Percentiles rank a stretch among this genome's conserved stretches.
phyloP scores from a whole-genome alignment of 75 land plant species.

The Pseudotsuga menziesii region DNA sequence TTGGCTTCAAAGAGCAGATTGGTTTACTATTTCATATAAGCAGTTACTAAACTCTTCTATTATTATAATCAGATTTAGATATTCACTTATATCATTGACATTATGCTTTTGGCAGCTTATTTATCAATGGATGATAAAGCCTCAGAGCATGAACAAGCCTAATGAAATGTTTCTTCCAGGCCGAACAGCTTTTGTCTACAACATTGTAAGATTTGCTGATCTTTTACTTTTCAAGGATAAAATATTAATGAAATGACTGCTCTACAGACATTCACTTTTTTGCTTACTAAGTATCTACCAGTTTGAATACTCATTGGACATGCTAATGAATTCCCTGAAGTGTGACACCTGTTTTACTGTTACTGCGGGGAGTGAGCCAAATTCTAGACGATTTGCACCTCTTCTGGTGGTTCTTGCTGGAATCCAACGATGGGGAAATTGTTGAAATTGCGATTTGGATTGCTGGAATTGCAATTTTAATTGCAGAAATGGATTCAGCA shows the following conservation, averaged over 20 bases:
- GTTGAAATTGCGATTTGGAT: no score
- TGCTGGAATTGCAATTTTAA: no score
- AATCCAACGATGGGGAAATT: no score
- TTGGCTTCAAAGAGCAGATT: background rate
- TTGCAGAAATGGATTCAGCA: no score
- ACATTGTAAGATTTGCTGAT: slow-evolving; percentile 53
- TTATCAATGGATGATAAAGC: slow-evolving; percentile 93
- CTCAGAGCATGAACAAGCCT: slow-evolving; percentile 69
- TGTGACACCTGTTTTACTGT: background rate
- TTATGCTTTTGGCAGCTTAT: slow-evolving; percentile 58
- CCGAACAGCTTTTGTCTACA: slow-evolving; percentile 81
- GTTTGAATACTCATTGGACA: background rate
- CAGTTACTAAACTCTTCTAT: background rate
- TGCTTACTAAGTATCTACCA: background rate
- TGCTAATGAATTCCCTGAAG: background rate
- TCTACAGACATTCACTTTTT: background rate
- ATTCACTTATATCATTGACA: background rate
- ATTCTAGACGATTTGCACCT: no score
- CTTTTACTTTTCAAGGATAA: background rate
- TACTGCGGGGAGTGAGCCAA: no score
- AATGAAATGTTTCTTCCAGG: slow-evolving; percentile 99
- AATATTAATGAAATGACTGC: background rate
- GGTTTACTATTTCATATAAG: background rate
- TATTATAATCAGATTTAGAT: background rate
- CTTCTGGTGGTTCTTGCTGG: no score